These are phyloP conservation scores for Phascolomyces articulosus DNA, from an alignment of 371 early-diverging fungal species.

Conservation along the genomic window DNA sequence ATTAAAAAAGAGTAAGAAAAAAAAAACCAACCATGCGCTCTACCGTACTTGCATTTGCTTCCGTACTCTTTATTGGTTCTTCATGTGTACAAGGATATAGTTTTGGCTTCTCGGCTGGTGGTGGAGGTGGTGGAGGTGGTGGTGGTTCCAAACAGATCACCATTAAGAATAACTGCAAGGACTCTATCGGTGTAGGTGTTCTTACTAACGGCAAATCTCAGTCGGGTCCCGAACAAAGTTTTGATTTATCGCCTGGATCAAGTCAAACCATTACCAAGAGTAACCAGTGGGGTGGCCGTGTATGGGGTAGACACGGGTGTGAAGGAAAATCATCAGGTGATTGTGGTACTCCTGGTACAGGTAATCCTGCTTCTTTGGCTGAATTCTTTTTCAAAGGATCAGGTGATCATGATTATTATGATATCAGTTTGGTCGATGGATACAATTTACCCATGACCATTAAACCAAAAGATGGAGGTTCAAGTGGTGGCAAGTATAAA, in stretches of 20 bases:
- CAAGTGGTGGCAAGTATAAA: slow-evolving; percentile 21
- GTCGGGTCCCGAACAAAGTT: slow-evolving; percentile 21
- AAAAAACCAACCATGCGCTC: neutral
- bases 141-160: slow-evolving; percentile 21
- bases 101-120: slow-evolving; percentile 9
- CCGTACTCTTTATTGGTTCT: neutral
- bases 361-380: slow-evolving; percentile 49
- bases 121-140: slow-evolving; percentile 6
- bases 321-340: slow-evolving; percentile 21
- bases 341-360: slow-evolving; percentile 45
- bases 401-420: slow-evolving; percentile 45
- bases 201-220: slow-evolving; percentile 38
- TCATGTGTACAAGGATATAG: too few species aligned
- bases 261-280: slow-evolving; percentile 31
- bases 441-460: slow-evolving; percentile 44
- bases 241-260: slow-evolving; percentile 38
- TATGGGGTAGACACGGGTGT: slow-evolving; percentile 44
- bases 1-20: neutral
- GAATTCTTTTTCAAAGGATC: slow-evolving; percentile 50
- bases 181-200: slow-evolving; percentile 35
- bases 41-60: neutral
- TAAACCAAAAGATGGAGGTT: slow-evolving; percentile 8
- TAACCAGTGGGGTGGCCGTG: slow-evolving; percentile 50
- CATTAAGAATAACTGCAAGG: slow-evolving; percentile 36
- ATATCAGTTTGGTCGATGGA: slow-evolving; percentile 52